Percentiles rank a stretch among this genome's conserved stretches.
Conservation (phyloP, 345 rosid species). For the Lepidium africanum region DNA sequence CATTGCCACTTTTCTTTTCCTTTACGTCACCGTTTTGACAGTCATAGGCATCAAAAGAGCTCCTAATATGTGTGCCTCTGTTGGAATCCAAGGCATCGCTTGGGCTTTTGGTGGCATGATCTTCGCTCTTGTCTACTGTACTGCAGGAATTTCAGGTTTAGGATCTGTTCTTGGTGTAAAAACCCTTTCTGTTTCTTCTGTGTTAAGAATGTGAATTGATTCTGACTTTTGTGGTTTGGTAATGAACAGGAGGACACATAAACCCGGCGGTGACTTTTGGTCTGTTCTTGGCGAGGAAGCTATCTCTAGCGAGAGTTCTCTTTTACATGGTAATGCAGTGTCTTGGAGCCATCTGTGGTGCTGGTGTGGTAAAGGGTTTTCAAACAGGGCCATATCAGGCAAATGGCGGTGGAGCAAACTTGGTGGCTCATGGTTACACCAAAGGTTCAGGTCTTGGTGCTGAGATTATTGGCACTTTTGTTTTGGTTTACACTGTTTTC, state of each 20-base stretch:
- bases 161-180: background rate
- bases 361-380: slow-evolving; percentile 65
- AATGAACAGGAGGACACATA: slow-evolving; percentile 54
- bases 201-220: background rate
- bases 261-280: slow-evolving; percentile 73
- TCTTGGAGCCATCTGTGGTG: slow-evolving; percentile 68
- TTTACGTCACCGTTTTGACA: slow-evolving; percentile 54
- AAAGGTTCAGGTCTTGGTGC: slow-evolving; percentile 72
- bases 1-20: slow-evolving; percentile 58
- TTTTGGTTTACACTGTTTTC: slow-evolving; percentile 65
- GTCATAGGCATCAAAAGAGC: slow-evolving; percentile 56
- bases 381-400: slow-evolving; percentile 25
- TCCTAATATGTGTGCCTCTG: slow-evolving; percentile 34
- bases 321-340: slow-evolving; percentile 64
- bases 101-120: slow-evolving; percentile 87
- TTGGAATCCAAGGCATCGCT: slow-evolving; percentile 69
- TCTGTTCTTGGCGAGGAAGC: slow-evolving; percentile 56
- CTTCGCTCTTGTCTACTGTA: slow-evolving; percentile 73
- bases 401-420: slow-evolving; percentile 55
- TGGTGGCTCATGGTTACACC: slow-evolving; percentile 50
- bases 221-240: background rate
- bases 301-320: slow-evolving; percentile 55
- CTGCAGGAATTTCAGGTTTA: slow-evolving; percentile 69
- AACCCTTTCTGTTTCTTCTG: background rate
- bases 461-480: slow-evolving; percentile 62